Percentiles rank a stretch among this genome's conserved stretches.
These are phyloP conservation scores for Aspergillus sp. DNA, from an alignment of 2,329 filamentous ascomycete genomes.

Conservation along the genomic window DNA sequence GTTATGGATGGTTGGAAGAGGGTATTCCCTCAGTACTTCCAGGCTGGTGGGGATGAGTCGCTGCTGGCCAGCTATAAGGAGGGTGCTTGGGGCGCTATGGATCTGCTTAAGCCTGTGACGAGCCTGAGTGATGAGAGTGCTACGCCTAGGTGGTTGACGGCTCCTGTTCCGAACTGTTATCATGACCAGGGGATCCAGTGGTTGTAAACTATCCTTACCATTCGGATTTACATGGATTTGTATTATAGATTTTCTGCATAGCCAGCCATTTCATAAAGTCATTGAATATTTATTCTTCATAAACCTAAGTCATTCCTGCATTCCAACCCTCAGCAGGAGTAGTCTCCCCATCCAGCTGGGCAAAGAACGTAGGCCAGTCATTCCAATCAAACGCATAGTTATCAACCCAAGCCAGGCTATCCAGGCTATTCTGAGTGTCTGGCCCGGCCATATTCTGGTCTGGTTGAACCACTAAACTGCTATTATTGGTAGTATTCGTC, in stretches of 20 bases:
- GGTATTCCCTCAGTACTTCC: constrained; percentile 7
- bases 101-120: constrained; percentile 15
- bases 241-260: not conserved
- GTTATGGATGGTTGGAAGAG: constrained; percentile 27
- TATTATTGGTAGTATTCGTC: not conserved
- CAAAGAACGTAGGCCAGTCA: not conserved
- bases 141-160: constrained; percentile 11
- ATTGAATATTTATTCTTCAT: not conserved
- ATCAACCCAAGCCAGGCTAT: not conserved
- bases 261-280: not conserved
- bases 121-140: constrained; percentile 9
- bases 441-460: not conserved
- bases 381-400: not conserved
- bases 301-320: not conserved
- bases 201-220: not conserved
- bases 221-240: not conserved
- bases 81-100: constrained; percentile 9
- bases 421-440: not conserved
- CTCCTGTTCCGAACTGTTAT: constrained; percentile 16
- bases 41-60: constrained; percentile 5
- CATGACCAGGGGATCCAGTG: constrained; percentile 12
- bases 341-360: not conserved
- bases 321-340: not conserved
- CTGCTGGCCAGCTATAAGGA: constrained; percentile 13
- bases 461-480: not conserved